Percentiles rank a stretch among this genome's conserved stretches.
phyloP scores from a whole-genome alignment of 768 basidiomycete species.

The Boletales sp. region DNA sequence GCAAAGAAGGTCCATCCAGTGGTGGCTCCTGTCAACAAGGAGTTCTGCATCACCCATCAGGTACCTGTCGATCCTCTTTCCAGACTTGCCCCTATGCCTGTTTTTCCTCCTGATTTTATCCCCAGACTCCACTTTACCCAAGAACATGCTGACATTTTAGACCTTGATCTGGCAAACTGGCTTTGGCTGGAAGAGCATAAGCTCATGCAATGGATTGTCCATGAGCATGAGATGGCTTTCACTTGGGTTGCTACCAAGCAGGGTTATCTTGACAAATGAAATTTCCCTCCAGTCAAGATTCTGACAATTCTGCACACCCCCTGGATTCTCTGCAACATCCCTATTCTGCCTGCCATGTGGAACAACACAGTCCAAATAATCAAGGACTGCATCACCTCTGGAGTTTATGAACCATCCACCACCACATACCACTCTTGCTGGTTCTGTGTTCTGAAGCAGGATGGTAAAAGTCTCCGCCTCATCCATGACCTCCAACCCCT shows the following conservation, averaged over 20 bases:
- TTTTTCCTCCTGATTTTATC: too few species aligned
- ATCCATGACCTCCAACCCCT: conserved; percentile 1
- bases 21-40: too few species aligned
- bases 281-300: conserved; percentile 31
- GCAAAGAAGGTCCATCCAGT: too few species aligned
- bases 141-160: not conserved
- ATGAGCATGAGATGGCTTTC: not conserved
- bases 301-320: conserved; percentile 34
- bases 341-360: conserved; percentile 20
- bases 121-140: too few species aligned
- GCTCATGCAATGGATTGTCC: not conserved
- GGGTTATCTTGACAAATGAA: conserved; percentile 31
- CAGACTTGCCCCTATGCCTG: too few species aligned
- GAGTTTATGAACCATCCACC: not conserved
- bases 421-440: too few species aligned
- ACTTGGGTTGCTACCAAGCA: conserved; percentile 20
- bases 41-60: too few species aligned
- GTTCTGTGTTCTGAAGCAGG: too few species aligned
- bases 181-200: conserved; percentile 1
- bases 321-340: conserved; percentile 20
- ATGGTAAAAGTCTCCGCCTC: not conserved
- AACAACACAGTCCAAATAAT: not conserved
- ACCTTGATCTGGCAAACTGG: not conserved
- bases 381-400: not conserved
- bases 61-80: too few species aligned